A percentile compares a stretch with the other conserved stretches of the same genome.
Evolutionary conservation across 768 basidiomycete genomes (phyloP).

Genomic region (Boletus fagicola): DNA sequence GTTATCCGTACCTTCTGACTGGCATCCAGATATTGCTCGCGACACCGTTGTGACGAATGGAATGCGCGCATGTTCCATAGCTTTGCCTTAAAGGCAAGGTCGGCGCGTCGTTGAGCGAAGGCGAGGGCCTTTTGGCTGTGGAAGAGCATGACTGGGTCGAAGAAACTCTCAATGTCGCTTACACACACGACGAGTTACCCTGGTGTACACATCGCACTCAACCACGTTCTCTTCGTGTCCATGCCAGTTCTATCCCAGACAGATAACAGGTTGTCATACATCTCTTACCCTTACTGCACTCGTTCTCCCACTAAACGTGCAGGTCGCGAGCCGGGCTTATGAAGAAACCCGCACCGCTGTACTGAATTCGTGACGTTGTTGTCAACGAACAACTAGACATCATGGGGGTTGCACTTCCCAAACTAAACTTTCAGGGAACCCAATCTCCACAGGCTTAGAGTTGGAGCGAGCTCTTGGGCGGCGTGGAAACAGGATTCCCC

Average conservation of each 20-base stretch:
- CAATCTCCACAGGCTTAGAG: not conserved
- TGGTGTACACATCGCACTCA: not conserved
- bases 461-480: not conserved
- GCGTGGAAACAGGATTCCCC: not conserved
- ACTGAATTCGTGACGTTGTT: not conserved
- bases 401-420: not conserved
- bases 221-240: not conserved
- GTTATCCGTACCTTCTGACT: conserved; percentile 39
- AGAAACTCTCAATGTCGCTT: not conserved
- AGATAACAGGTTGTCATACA: not conserved
- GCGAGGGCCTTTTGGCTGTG: conserved; percentile 5
- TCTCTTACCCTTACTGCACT: not conserved
- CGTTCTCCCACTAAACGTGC: not conserved
- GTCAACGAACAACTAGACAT: not conserved
- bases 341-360: not conserved
- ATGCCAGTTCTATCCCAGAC: not conserved
- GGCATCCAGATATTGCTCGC: conserved; percentile 45
- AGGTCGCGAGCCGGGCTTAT: not conserved
- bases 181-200: not conserved
- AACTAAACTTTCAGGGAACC: not conserved
- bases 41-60: conserved; percentile 38
- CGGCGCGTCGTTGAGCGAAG: conserved; percentile 5
- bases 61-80: conserved; percentile 29
- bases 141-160: conserved; percentile 14
- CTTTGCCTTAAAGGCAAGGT: conserved; percentile 24